Base-by-base conservation (phyloP, 2,329 filamentous ascomycete species). In the Colletotrichum sp. region DNA sequence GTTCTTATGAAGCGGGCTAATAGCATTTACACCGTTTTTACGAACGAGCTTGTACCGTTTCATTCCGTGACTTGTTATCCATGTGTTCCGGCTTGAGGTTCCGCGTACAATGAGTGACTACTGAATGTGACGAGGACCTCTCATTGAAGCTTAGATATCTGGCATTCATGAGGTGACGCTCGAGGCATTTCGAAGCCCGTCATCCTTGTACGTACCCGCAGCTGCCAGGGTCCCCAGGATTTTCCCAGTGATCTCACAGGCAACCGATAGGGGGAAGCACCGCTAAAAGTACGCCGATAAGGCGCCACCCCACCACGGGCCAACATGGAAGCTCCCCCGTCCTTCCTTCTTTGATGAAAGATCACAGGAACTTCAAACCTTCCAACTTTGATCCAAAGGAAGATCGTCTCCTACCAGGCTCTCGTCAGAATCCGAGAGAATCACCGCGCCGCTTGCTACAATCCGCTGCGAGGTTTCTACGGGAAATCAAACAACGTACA, bases 251-350 rank as follows among this genome's bases (percentile, higher is more conserved):
- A 76, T 76, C 73, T 76, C 73, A 76, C 59, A 55, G 39, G 73
- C 73, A 76, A 73, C 73, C 73, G 70, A 76, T 69, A 76, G 73
- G 73, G 64, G 55, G 24, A 24, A 32, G 49, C 36, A 62, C 63
- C 13, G 70, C 39, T 64, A 18, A 30, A 49, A 55, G 18, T 6
- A 15, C 57, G n/a, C 57, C 64, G 73, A 69, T 76, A 76, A 76
- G 64, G 24, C 24, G 30, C 32, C 26, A 44, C 63, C 69, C 73
- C 69, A 75, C 59, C 59, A 15, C 59, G 28, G 18, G 59, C 59
- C 59, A 63, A 63, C 30, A 68, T 21, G 21, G 34, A 44, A 36
- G 62, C 62, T 65, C 62, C 44, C 44, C 44, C 44, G n/a, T 52
- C 44, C 44, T 52, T 52, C 44, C 44, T 6, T 32, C 60, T 32